Evolutionary conservation across 2,329 filamentous ascomycete genomes (phyloP), one percentile per base, ranked within the genome.

Genomic region (Drechslerella stenobrocha): DNA sequence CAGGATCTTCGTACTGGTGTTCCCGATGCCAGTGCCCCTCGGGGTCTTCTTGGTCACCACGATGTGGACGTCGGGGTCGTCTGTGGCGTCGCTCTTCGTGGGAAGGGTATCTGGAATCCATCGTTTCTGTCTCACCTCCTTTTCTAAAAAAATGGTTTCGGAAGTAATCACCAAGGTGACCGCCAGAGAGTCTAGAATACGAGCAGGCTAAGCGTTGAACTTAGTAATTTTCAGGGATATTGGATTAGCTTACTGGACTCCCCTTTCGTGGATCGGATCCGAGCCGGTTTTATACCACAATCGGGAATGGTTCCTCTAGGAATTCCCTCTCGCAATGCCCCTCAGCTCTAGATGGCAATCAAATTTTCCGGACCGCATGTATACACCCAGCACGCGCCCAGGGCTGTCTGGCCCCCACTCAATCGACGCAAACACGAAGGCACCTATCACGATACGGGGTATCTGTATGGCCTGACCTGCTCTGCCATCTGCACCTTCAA

Each of bases 71-170:
- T 20, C 32, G 42, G 22, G 53, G 15, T 13, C 6, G 20, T 24
- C 32, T 50, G 32, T 53, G 37, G 9, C 42, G 47, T 32, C 22
- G 35, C 1, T 45, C 26, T 22, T 34, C 42, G 44, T 53, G 32
- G 6, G 55, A 15, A 30, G 30, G 42, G 52, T 66, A 50, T 45
- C 48, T 47, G 8, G 48, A 48, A 53, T 58, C 40, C 61, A 66
- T 66, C 20, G 22, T 24, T 57, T 28, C 26, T 50, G 11, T 13
- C 11, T 37, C n/a, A n/a, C n/a, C n/a, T n/a, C 22, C 37, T 42
- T 20, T 42, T 18, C 22, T 42, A 18, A 20, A 42, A 30, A 11
- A 11, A 5, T 30, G 5, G 15, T 42, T 20, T n/a, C 13, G 34
- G 34, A 3, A 13, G 34, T 20, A 13, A 4, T 42, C 22, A 42